Evolutionary conservation across 371 early-diverging fungal species (phyloP).

Genomic region (Umbelopsis sp.): DNA sequence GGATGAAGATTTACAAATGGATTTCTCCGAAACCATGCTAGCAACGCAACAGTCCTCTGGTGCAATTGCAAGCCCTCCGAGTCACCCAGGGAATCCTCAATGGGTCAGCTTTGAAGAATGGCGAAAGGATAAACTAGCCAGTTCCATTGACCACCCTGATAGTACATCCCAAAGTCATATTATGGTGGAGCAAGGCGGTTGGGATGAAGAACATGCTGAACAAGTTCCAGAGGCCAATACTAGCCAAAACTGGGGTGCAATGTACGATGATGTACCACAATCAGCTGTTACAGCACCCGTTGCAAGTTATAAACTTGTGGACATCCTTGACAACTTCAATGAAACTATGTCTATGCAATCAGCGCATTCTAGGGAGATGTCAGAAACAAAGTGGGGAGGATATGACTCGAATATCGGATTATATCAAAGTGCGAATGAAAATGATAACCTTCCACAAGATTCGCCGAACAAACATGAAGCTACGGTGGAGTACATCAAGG

Average conservation of each 20-base stretch:
- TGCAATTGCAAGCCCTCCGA: background rate
- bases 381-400: conserved; percentile 8
- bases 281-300: background rate
- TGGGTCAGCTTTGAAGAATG: background rate
- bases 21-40: background rate
- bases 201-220: conserved; percentile 14
- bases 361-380: background rate
- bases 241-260: background rate
- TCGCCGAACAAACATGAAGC: conserved; percentile 1
- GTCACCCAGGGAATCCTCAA: conserved; percentile 11
- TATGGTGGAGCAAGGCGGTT: background rate
- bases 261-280: background rate
- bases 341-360: conserved; percentile 2
- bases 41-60: background rate
- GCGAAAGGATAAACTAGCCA: background rate
- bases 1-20: background rate
- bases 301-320: conserved; percentile 6
- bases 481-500: conserved; percentile 8
- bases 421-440: background rate
- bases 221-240: background rate
- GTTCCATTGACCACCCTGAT: conserved; percentile 8
- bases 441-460: background rate
- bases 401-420: background rate
- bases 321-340: background rate
- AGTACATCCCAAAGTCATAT: background rate